Evolutionary conservation across 2,329 filamentous ascomycete species (phyloP).

Genomic region (Colletotrichum echinochloae): DNA sequence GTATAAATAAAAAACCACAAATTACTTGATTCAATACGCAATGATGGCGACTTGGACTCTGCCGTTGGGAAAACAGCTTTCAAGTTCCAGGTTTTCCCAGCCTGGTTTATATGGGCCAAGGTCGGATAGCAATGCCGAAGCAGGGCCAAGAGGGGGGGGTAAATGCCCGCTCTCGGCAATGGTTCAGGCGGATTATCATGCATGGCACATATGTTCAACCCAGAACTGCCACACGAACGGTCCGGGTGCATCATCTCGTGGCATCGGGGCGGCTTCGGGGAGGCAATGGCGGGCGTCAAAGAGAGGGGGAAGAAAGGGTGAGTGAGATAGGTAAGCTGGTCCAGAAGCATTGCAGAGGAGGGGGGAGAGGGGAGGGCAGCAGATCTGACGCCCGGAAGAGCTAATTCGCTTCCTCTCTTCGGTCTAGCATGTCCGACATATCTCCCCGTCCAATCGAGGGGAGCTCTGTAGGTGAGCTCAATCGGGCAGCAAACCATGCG

Average conservation of each 20-base stretch:
- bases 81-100: conserved; percentile 20
- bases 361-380: conserved; percentile 4
- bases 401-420: conserved; percentile 29
- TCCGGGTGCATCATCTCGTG: background rate
- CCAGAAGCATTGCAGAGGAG: conserved; percentile 12
- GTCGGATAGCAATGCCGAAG: conserved; percentile 32
- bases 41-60: conserved; percentile 15
- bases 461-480: conserved; percentile 17
- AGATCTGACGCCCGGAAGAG: background rate
- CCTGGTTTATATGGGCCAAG: conserved; percentile 38
- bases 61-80: conserved; percentile 24
- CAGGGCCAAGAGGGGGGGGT: conserved; percentile 12
- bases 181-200: background rate
- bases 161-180: conserved; percentile 3
- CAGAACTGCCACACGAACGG: background rate
- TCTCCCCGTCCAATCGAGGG: conserved; percentile 35
- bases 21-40: background rate
- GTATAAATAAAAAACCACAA: background rate
- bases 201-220: too few species aligned
- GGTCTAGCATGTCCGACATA: conserved; percentile 34
- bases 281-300: background rate
- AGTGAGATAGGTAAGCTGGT: conserved; percentile 14
- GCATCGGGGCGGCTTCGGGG: background rate
- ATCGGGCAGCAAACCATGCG: conserved; percentile 37
- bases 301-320: conserved; percentile 1